A percentile compares a stretch with the other conserved stretches of the same genome.
These are phyloP conservation scores for Triglochin maritima DNA, from an alignment of 106 monocot genomes.

Conservation along the genomic window DNA sequence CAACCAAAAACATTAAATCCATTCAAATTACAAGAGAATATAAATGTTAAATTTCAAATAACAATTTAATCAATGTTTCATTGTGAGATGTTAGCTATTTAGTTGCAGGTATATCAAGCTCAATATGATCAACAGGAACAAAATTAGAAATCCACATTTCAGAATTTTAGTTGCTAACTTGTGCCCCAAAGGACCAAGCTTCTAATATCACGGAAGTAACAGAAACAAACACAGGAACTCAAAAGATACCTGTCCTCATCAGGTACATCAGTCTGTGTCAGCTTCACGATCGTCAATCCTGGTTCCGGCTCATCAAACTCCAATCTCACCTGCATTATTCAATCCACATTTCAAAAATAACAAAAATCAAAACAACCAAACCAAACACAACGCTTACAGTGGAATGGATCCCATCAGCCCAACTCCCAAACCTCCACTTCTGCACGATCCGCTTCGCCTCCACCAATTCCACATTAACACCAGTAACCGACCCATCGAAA, in stretches of 20 bases:
- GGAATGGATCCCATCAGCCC: slow-evolving; percentile 70
- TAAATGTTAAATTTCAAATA: no score
- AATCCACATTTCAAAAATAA: background rate
- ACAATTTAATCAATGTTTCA: no score
- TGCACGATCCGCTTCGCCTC: slow-evolving; percentile 81
- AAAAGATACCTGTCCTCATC: slow-evolving; percentile 65
- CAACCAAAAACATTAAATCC: no score
- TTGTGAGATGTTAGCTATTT: no score
- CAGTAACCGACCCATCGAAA: slow-evolving; percentile 81
- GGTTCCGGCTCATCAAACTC: slow-evolving; percentile 85
- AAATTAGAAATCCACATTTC: no score
- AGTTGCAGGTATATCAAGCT: no score
- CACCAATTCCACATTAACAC: slow-evolving; percentile 66
- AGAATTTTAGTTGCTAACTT: no score
- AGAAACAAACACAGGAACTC: background rate
- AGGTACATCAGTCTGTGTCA: slow-evolving; percentile 76
- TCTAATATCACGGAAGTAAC: background rate
- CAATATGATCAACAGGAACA: no score
- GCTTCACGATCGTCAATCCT: slow-evolving; percentile 59
- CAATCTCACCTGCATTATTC: slow-evolving; percentile 56
- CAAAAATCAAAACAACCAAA: background rate
- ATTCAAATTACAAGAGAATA: no score
- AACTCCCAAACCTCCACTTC: slow-evolving; percentile 89
- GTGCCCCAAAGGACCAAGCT: no score
- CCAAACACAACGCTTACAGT: slow-evolving; percentile 24